A percentile compares a stretch with the other conserved stretches of the same genome.
These are phyloP conservation scores for Ustilago cynodontis DNA, from an alignment of 1,284 basidiomycete species.

Conservation along the genomic window DNA sequence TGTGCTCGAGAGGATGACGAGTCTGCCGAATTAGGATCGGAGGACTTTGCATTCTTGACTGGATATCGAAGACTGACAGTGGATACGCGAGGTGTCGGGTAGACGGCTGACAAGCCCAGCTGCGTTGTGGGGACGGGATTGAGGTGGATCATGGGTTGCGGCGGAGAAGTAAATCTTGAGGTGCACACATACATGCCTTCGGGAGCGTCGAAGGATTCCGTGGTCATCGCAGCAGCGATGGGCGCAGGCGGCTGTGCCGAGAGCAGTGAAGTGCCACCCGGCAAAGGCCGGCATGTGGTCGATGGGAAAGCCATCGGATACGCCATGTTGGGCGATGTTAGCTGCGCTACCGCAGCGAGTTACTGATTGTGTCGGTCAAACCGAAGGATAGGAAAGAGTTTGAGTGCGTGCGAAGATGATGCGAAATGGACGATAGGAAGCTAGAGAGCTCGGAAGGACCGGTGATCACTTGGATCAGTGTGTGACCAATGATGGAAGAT, in stretches of 20 bases:
- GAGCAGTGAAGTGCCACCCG: slow-evolving; percentile 31
- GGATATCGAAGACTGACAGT: slow-evolving; percentile 46
- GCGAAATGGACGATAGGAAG: neutral
- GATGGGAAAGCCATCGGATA: slow-evolving; percentile 39
- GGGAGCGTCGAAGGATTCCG: slow-evolving; percentile 54
- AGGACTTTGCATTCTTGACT: slow-evolving; percentile 22
- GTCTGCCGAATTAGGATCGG: slow-evolving; percentile 19
- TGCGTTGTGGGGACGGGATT: slow-evolving; percentile 40
- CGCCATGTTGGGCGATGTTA: slow-evolving; percentile 22
- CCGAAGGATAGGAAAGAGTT: neutral
- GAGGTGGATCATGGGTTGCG: slow-evolving; percentile 48
- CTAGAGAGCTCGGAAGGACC: neutral
- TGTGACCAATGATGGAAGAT: neutral
- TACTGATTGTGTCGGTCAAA: neutral
- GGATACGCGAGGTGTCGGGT: slow-evolving; percentile 45
- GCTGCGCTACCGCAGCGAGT: neutral
- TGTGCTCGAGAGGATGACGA: slow-evolving; percentile 13
- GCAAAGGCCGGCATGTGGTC: slow-evolving; percentile 27
- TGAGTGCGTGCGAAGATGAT: neutral
- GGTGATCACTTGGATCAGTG: too few relatives aligned
- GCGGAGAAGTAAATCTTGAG: slow-evolving; percentile 44
- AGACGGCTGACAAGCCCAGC: slow-evolving; percentile 32
- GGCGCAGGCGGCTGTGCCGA: slow-evolving; percentile 33
- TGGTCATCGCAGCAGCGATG: slow-evolving; percentile 39
- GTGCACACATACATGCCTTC: slow-evolving; percentile 58